Evolutionary conservation across 2,329 filamentous ascomycete genomes (phyloP), one percentile per base, ranked within the genome.

Genomic region (Talaromyces sp.): DNA sequence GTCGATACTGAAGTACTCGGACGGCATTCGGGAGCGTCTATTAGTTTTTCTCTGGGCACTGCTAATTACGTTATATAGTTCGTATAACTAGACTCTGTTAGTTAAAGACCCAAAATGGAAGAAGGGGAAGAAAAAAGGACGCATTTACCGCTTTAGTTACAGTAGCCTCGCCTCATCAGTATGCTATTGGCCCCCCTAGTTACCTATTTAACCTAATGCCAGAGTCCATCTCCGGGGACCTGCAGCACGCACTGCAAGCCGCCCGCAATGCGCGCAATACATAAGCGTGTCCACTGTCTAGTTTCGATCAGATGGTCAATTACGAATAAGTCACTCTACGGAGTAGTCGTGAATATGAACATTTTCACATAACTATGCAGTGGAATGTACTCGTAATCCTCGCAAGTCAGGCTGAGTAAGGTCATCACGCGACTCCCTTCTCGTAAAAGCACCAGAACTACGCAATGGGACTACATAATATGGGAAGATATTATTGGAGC

Each of bases 231-330:
- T 56, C 15, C 54, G 35, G 54, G 53, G 43, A 56, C 43, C 54
- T 56, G 43, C 54, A 50, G 43, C 54, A 50, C 9, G 43, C 15
- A n/a, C 54, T 40, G 43, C 54, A 50, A 33, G 43, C 22, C 22
- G 21, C 41, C n/a, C 25, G 35, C 21, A 45, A 39, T 19, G n/a
- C 35, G 33, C 17, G 33, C 19, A 15, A 52, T 13, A 28, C 33
- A 39, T 22, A 36, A 39, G 25, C 15, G 36, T 39, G 5, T n/a
- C n/a, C n/a, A n/a, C n/a, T n/a, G n/a, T 15, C 22, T 52, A 4
- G 33, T 17, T 21, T 51, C 21, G 19, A 52, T 22, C 33, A 22
- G 48, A 17, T 37, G 48, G 19, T 50, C 15, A 31, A 37, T 52
- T 11, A 39, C 21, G 11, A 25, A 17, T 39, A 31, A 37, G 3